Evolutionary conservation across 2,329 filamentous ascomycete genomes (phyloP), one percentile per base, ranked within the genome.

Genomic region (Colletotrichum eleusines): DNA sequence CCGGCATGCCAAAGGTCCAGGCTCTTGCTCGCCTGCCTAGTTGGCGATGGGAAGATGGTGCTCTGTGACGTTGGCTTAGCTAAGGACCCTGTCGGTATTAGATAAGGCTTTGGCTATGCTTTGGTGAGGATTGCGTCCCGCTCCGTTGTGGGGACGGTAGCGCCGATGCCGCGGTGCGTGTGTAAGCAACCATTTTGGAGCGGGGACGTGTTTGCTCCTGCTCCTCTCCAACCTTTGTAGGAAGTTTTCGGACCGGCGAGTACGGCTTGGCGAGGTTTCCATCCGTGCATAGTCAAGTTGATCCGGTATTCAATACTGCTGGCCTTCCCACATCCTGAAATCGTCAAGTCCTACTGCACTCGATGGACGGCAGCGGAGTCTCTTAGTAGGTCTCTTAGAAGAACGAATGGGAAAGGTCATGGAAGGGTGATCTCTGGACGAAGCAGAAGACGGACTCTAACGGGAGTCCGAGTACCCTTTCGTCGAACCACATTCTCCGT

Each of bases 71-170:
- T 5, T 55, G 64, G 69, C 64, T 71, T 71, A 71, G 64, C 69
- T 69, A 71, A 71, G 58, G 23, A 53, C 69, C 53, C 40, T 53
- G 53, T 42, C 46, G 44, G 51, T 35, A 59, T 54, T 62, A 40
- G 69, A 68, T 71, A 63, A 71, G 58, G 35, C 26, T 26, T 18
- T 23, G n/a, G 28, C 40, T 3, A 26, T 70, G 67, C 57, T 61
- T 66, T 16, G n/a, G 48, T 44, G 55, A 70, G 55, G 33, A 57
- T 57, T 57, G 46, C 69, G 69, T 68, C 64, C 64, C 69, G 64
- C 64, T 68, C 59, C 65, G 53, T 42, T 35, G 64, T 63, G 69
- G 64, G 31, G 58, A n/a, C 40, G 1, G 16, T 16, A 44, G n/a
- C 38, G 8, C 53, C 58, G 58, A 59, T 68, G 51, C 58, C 42